Conservation (phyloP, 1,284 basidiomycete genomes). For the Porodaedalea pini region DNA sequence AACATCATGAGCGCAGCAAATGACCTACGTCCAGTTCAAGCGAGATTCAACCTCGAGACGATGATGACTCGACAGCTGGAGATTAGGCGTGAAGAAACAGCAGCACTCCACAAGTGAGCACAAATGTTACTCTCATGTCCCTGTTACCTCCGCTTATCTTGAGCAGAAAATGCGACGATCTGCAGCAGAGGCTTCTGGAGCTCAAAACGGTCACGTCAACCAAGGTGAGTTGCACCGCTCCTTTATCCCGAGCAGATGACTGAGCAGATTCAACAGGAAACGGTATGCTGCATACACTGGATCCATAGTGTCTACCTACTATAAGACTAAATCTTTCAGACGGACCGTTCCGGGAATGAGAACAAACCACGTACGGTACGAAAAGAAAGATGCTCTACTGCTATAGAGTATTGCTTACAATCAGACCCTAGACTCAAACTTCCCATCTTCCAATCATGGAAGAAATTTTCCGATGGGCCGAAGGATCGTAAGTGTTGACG, state of each 20-base stretch:
- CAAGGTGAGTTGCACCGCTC: not conserved
- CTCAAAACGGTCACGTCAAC: constrained; percentile 29
- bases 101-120: constrained; percentile 56
- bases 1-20: constrained; percentile 81
- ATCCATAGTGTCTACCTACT: too few species aligned
- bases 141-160: not conserved
- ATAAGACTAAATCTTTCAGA: too few species aligned
- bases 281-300: not conserved
- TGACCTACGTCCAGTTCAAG: constrained; percentile 79
- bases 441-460: constrained; percentile 12
- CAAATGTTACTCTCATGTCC: not conserved
- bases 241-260: not conserved
- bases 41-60: constrained; percentile 64
- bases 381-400: not conserved
- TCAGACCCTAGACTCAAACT: not conserved
- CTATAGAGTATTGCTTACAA: not conserved
- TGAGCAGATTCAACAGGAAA: not conserved
- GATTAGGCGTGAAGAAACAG: constrained; percentile 64
- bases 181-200: constrained; percentile 58
- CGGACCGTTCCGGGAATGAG: not conserved
- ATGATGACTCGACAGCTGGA: constrained; percentile 76
- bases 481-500: constrained; percentile 6
- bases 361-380: not conserved
- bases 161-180: constrained; percentile 60
- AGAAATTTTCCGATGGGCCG: constrained; percentile 21